Conservation (phyloP, 2,329 filamentous ascomycete genomes). For the Hymenoscyphus fructigenus region DNA sequence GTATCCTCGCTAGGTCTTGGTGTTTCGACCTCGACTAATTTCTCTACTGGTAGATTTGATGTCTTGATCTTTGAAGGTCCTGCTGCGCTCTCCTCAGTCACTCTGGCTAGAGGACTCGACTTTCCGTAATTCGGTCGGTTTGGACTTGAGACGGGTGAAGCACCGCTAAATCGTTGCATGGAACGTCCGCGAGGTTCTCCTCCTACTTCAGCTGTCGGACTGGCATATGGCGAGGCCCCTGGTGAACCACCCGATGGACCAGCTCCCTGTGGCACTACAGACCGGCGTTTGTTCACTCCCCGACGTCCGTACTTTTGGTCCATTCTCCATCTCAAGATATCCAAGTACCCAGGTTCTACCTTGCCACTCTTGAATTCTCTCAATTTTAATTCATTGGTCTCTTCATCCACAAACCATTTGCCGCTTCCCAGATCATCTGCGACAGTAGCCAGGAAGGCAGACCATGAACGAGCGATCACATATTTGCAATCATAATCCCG, state of each 20-base stretch:
- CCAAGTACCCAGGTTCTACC: slow-evolving; percentile 90
- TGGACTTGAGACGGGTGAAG: slow-evolving; percentile 63
- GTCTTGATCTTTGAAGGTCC: slow-evolving; percentile 28
- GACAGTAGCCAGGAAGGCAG: slow-evolving; percentile 77
- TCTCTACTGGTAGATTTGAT: slow-evolving; percentile 28
- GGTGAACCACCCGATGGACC: slow-evolving; percentile 40
- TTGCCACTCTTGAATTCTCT: slow-evolving; percentile 86
- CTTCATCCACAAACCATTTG: slow-evolving; percentile 91
- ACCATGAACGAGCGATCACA: slow-evolving; percentile 91
- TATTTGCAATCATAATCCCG: slow-evolving; percentile 99
- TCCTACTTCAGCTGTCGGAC: slow-evolving; percentile 56
- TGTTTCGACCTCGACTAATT: slow-evolving; percentile 39
- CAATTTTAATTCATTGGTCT: slow-evolving; percentile 85
- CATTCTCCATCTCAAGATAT: slow-evolving; percentile 90
- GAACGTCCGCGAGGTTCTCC: slow-evolving; percentile 67
- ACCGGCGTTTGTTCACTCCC: slow-evolving; percentile 50
- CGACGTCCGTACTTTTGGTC: slow-evolving; percentile 86
- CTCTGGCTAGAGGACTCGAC: slow-evolving; percentile 69
- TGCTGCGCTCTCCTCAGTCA: slow-evolving; percentile 62
- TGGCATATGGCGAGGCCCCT: slow-evolving; percentile 63
- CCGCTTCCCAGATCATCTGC: slow-evolving; percentile 89
- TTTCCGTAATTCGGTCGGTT: slow-evolving; percentile 66
- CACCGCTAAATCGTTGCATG: slow-evolving; percentile 66
- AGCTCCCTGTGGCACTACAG: slow-evolving; percentile 29
- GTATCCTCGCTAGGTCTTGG: slow-evolving; percentile 35